Percentiles rank a stretch among this genome's conserved stretches.
Conservation (phyloP, 306 rosid species). For the Cyclanthera cordifolia region DNA sequence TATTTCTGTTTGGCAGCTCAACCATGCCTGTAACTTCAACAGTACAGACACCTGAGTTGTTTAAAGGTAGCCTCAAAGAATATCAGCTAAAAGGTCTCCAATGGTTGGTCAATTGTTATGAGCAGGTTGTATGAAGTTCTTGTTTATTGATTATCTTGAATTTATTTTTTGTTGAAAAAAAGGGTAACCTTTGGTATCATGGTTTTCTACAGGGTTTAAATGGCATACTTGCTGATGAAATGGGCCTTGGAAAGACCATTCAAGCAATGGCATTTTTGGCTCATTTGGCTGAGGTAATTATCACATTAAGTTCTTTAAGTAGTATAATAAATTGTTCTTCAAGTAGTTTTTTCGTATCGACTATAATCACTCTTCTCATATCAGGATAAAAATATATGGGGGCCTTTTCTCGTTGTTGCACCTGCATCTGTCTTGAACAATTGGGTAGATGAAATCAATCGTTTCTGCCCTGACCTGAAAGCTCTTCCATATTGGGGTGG, state of each 20-base stretch:
- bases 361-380: conserved; percentile 16
- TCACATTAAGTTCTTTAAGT: conserved; percentile 16
- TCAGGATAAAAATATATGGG: conserved; percentile 99
- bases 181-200: background rate
- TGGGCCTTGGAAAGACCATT: conserved; percentile 99
- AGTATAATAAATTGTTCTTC: too few relatives aligned
- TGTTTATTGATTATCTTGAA: background rate
- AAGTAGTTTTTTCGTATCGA: conserved; percentile 25
- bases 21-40: conserved; percentile 98
- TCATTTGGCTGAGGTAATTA: conserved; percentile 88
- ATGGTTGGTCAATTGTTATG: conserved; percentile 98
- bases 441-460: conserved; percentile 97
- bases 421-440: conserved; percentile 95
- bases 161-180: background rate
- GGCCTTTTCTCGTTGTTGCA: conserved; percentile 93
- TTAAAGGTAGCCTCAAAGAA: conserved; percentile 74
- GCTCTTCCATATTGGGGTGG: conserved; percentile 98
- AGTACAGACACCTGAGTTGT: conserved; percentile 77
- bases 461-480: conserved; percentile 86
- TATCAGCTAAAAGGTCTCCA: conserved; percentile 97
- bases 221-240: conserved; percentile 99
- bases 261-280: conserved; percentile 99
- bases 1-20: conserved; percentile 51
- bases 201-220: conserved; percentile 59
- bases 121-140: conserved; percentile 60